Evolutionary conservation across 208 protist genomes (phyloP).

Genomic region (Crithidia brevicula): DNA sequence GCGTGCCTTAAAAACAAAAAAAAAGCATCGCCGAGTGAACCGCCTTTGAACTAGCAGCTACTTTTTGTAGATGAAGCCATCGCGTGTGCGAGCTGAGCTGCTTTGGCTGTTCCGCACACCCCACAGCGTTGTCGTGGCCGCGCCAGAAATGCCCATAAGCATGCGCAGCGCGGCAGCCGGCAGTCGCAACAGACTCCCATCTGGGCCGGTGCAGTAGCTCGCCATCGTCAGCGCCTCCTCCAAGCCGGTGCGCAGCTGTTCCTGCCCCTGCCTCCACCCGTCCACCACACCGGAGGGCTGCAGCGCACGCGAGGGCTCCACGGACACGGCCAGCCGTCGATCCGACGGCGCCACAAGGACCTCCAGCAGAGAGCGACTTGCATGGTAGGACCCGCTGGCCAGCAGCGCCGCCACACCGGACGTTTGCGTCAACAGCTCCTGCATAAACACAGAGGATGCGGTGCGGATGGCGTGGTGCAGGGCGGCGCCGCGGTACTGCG

Average conservation of each 20-base stretch:
- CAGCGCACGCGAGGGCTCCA: conserved; percentile 26
- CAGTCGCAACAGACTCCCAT: conserved; percentile 30
- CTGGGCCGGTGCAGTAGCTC: conserved; percentile 34
- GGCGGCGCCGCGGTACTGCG: conserved; percentile 37
- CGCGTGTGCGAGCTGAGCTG: conserved; percentile 24
- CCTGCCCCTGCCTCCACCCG: conserved; percentile 32
- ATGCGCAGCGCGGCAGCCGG: conserved; percentile 40
- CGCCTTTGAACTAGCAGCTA: neutral
- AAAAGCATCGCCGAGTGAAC: neutral
- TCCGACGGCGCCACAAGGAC: conserved; percentile 14
- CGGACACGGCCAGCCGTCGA: conserved; percentile 1
- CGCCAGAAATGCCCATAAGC: conserved; percentile 42
- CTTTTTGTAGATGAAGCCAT: conserved; percentile 39
- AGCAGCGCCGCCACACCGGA: conserved; percentile 36
- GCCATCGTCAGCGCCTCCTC: conserved; percentile 35
- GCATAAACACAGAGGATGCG: conserved; percentile 37
- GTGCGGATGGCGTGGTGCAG: conserved; percentile 37
- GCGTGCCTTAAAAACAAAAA: neutral
- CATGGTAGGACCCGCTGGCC: conserved; percentile 36
- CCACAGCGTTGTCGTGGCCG: conserved; percentile 40
- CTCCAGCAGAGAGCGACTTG: conserved; percentile 34
- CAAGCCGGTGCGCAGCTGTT: conserved; percentile 32
- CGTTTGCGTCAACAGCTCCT: conserved; percentile 37
- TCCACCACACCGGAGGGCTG: conserved; percentile 32
- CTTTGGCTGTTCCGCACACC: conserved; percentile 37